phyloP scores from a whole-genome alignment of 257 asterid species.

The Scutellaria baicalensis region DNA sequence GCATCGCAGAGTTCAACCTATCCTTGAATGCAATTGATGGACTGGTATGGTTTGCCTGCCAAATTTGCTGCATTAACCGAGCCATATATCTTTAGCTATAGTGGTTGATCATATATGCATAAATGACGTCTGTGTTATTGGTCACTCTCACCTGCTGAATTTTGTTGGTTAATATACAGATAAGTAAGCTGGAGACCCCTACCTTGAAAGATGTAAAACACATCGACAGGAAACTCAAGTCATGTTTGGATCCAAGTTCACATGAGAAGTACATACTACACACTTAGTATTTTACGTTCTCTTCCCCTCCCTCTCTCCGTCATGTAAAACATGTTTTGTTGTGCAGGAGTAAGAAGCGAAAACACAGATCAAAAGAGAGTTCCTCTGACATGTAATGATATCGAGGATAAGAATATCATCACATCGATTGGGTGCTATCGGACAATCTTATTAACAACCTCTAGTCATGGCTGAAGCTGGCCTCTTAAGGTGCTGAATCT shows the following conservation, averaged over 20 bases:
- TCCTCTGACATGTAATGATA: conserved; percentile 27
- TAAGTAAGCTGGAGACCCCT: conserved; percentile 74
- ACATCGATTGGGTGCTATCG: neutral
- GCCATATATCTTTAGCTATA: neutral
- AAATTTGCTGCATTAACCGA: neutral
- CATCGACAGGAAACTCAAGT: conserved; percentile 91
- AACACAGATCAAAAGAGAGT: conserved; percentile 81
- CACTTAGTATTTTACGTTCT: conserved; percentile 1
- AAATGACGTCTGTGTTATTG: neutral
- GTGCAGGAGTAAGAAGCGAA: conserved; percentile 91
- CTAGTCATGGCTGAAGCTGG: too few relatives aligned
- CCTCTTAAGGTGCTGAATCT: too few relatives aligned
- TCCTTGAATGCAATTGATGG: conserved; percentile 48
- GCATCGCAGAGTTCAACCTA: conserved; percentile 43
- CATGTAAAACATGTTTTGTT: conserved; percentile 2
- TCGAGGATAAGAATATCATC: neutral
- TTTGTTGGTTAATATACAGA: conserved; percentile 33
- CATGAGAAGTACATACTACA: conserved; percentile 72
- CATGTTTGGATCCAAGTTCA: conserved; percentile 84
- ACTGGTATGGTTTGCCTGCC: conserved; percentile 36
- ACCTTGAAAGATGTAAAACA: conserved; percentile 83
- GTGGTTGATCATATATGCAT: neutral
- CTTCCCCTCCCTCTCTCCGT: neutral
- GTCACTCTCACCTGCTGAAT: neutral
- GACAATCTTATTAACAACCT: too few relatives aligned